Conservation (phyloP, 768 basidiomycete species). For the Lanmaoa rubissima region DNA sequence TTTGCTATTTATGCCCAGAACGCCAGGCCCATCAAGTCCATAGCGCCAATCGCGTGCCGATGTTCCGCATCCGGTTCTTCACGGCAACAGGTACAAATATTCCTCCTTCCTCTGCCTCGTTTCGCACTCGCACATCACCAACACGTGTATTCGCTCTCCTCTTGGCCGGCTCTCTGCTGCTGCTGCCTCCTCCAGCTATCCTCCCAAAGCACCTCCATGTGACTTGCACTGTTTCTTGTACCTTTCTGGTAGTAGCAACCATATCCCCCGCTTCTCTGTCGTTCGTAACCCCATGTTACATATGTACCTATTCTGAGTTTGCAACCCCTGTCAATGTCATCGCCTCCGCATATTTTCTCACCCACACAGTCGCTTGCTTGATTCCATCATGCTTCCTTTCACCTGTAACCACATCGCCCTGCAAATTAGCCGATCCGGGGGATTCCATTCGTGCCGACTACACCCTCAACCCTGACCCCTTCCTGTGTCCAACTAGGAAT, state of each 20-base stretch:
- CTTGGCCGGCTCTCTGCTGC: not conserved
- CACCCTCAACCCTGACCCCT: constrained; percentile 25
- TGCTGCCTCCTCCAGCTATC: not conserved
- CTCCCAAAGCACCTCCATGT: not conserved
- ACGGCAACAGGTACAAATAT: constrained; percentile 9
- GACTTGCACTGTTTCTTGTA: not conserved
- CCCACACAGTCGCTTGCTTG: constrained; percentile 4
- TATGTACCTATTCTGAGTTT: not conserved
- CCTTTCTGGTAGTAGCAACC: not conserved
- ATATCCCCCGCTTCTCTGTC: not conserved
- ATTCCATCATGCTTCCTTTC: constrained; percentile 7
- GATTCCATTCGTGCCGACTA: constrained; percentile 6
- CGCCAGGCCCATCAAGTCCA: not conserved
- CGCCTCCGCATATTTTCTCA: constrained; percentile 4
- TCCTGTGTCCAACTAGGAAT: constrained; percentile 19
- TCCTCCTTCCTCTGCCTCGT: not conserved
- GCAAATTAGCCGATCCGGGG: constrained; percentile 20
- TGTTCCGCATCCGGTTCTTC: constrained; percentile 19
- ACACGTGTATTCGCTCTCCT: not conserved
- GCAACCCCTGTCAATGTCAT: constrained; percentile 1
- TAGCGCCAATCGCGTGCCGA: constrained; percentile 23
- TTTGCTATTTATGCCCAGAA: constrained; percentile 11
- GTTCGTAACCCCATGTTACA: not conserved
- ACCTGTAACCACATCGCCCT: constrained; percentile 6
- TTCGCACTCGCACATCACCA: not conserved